Percentiles rank a stretch among this genome's conserved stretches.
phyloP scores from a whole-genome alignment of 2,329 filamentous ascomycete genomes.

The Microsporum audouinii region DNA sequence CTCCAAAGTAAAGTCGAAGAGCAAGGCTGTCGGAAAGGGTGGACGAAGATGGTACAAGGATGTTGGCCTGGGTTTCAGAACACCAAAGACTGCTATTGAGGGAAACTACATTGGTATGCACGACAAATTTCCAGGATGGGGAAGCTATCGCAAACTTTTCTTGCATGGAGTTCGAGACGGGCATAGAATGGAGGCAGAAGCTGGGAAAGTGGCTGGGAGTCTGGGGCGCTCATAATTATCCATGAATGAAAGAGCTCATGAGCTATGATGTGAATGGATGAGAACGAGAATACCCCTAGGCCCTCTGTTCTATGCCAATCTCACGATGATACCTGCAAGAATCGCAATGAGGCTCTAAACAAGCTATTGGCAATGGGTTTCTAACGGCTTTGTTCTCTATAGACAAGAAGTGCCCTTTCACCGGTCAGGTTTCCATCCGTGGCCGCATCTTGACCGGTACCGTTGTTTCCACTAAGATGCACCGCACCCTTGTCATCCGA shows the following conservation, averaged over 20 bases:
- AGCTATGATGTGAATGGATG: background rate
- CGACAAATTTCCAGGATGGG: conserved; percentile 10
- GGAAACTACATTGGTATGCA: conserved; percentile 96
- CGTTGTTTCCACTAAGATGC: conserved; percentile 99
- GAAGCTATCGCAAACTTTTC: background rate
- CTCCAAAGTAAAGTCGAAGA: conserved; percentile 80
- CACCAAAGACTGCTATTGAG: conserved; percentile 97
- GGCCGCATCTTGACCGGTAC: conserved; percentile 99
- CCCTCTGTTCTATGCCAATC: background rate
- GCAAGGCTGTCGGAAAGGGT: conserved; percentile 73
- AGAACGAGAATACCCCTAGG: background rate
- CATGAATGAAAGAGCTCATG: background rate
- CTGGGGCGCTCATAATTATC: background rate
- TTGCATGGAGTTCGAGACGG: background rate
- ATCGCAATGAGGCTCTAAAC: background rate
- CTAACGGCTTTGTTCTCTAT: conserved; percentile 18
- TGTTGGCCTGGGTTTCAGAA: conserved; percentile 97
- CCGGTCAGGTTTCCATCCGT: conserved; percentile 96
- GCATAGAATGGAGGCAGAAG: background rate
- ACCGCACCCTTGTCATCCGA: conserved; percentile 98
- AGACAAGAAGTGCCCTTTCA: conserved; percentile 99
- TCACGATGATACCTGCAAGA: background rate
- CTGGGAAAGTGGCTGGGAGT: background rate
- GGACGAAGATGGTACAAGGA: conserved; percentile 99
- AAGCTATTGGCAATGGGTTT: background rate